phyloP scores from a whole-genome alignment of 2,329 filamentous ascomycete genomes.

The Clarireedia paspali region DNA sequence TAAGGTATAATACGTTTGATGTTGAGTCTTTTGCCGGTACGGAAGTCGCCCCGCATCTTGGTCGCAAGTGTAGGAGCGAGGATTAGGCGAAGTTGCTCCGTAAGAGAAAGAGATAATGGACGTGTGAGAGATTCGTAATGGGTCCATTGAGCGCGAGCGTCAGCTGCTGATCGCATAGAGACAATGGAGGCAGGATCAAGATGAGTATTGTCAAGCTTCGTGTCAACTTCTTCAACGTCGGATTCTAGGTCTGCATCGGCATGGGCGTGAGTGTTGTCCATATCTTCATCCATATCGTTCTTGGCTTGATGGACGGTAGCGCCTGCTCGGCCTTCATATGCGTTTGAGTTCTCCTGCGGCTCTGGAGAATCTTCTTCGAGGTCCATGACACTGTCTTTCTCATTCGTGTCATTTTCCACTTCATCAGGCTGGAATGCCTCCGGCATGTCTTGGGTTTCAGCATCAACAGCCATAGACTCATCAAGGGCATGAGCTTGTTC shows the following conservation, averaged over 20 bases:
- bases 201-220: conserved; percentile 66
- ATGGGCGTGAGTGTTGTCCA: conserved; percentile 43
- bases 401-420: conserved; percentile 38
- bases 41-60: conserved; percentile 92
- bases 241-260: conserved; percentile 30
- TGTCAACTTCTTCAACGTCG: conserved; percentile 32
- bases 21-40: conserved; percentile 95
- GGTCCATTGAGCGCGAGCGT: conserved; percentile 72
- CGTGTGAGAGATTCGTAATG: conserved; percentile 80
- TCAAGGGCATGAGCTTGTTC: conserved; percentile 83
- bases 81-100: conserved; percentile 91
- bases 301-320: conserved; percentile 45
- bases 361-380: conserved; percentile 33
- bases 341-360: conserved; percentile 37
- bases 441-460: conserved; percentile 52
- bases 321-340: conserved; percentile 50
- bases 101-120: conserved; percentile 77
- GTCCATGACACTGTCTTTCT: conserved; percentile 36
- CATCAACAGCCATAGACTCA: conserved; percentile 79
- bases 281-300: conserved; percentile 38
- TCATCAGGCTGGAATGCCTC: conserved; percentile 38
- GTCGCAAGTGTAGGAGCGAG: conserved; percentile 90
- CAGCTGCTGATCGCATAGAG: conserved; percentile 35
- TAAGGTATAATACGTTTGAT: conserved; percentile 99
- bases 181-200: conserved; percentile 34